Evolutionary conservation across 2,329 filamentous ascomycete species (phyloP).

Genomic region (Ceratocystis diversiconidia): DNA sequence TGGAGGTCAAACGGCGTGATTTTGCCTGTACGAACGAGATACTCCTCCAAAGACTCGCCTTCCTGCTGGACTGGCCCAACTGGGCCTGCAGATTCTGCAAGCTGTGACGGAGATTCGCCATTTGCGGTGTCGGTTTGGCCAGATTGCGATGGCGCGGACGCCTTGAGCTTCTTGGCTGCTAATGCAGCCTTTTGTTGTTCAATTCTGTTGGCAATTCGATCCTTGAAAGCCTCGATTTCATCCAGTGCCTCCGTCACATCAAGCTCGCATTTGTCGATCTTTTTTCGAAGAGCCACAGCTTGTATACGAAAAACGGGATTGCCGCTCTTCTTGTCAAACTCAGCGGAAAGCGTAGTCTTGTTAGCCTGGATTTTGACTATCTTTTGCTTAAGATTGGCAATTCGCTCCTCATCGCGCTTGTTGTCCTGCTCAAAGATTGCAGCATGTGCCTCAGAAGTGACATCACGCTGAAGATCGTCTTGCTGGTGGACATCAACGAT

Average conservation of each 20-base stretch:
- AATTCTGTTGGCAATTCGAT: constrained; percentile 54
- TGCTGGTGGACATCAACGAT: constrained; percentile 53
- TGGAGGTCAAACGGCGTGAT: constrained; percentile 82
- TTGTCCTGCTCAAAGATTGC: constrained; percentile 48
- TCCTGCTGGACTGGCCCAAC: constrained; percentile 15
- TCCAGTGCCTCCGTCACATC: constrained; percentile 50
- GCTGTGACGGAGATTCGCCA: neutral
- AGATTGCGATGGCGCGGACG: neutral
- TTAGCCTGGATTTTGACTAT: constrained; percentile 50
- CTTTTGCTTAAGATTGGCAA: constrained; percentile 42
- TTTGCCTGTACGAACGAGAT: constrained; percentile 86
- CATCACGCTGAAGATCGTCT: constrained; percentile 80
- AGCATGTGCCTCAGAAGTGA: constrained; percentile 48
- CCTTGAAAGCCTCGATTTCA: constrained; percentile 67
- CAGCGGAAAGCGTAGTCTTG: constrained; percentile 28
- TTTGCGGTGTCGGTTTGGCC: neutral
- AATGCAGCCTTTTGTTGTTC: constrained; percentile 39
- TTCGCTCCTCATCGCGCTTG: constrained; percentile 47
- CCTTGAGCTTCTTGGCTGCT: constrained; percentile 40
- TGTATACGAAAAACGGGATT: constrained; percentile 24
- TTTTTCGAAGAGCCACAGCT: constrained; percentile 38
- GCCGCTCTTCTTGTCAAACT: constrained; percentile 31
- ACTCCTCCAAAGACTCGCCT: constrained; percentile 75
- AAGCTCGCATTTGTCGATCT: constrained; percentile 45
- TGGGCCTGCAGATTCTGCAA: neutral